Percentiles rank a stretch among this genome's conserved stretches.
Conservation (phyloP, 306 rosid species). For the Sechiopsis laciniata region DNA sequence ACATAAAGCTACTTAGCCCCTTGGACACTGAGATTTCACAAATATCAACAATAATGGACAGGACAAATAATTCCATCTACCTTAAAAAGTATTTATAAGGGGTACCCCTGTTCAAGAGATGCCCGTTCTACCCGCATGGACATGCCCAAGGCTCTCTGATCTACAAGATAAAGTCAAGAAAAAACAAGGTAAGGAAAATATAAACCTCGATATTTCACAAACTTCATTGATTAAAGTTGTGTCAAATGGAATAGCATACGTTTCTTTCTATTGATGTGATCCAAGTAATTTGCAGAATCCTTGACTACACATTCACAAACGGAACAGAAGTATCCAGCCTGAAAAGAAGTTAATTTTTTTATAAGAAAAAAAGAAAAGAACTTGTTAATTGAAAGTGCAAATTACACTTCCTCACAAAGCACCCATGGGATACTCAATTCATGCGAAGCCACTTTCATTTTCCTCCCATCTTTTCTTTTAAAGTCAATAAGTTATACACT, state of each 20-base stretch:
- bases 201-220: background rate
- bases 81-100: constrained; percentile 6
- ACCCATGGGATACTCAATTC: background rate
- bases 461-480: constrained; percentile 7
- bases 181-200: constrained; percentile 18
- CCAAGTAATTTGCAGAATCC: constrained; percentile 96
- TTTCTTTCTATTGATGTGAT: constrained; percentile 98
- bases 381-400: background rate
- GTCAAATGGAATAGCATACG: constrained; percentile 47
- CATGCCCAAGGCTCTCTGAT: constrained; percentile 98
- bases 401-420: background rate
- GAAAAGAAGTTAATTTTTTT: constrained; percentile 24
- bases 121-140: constrained; percentile 97
- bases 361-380: background rate
- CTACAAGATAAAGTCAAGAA: constrained; percentile 29
- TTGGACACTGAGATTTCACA: background rate
- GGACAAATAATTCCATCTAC: background rate
- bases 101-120: constrained; percentile 87
- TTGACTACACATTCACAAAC: constrained; percentile 99
- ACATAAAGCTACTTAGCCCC: constrained; percentile 27
- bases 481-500: constrained; percentile 4
- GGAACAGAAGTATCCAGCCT: constrained; percentile 94
- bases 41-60: background rate
- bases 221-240: constrained; percentile 10
- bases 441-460: constrained; percentile 12